Conservation (phyloP, 257 asterid genomes). For the Agastache rugosa region DNA sequence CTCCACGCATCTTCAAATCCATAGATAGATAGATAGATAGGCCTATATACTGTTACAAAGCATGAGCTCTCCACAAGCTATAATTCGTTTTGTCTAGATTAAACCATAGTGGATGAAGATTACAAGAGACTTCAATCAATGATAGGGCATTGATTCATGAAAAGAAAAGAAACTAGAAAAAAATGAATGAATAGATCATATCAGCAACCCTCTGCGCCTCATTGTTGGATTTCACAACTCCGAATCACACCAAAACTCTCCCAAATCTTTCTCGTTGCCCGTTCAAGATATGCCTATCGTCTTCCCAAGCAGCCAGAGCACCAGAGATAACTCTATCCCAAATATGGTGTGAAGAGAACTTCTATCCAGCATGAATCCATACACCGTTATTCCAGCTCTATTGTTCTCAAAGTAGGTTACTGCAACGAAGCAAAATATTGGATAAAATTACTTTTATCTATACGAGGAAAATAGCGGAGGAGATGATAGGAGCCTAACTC, state of each 20-base stretch:
- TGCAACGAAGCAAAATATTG: slow-evolving; percentile 31
- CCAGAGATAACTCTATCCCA: slow-evolving; percentile 79
- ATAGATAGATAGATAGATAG: no score
- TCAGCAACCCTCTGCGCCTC: not conserved
- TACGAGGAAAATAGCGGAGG: not conserved
- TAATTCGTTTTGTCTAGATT: no score
- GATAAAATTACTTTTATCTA: not conserved
- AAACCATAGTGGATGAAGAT: no score
- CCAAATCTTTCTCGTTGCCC: not conserved
- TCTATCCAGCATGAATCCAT: slow-evolving; percentile 88
- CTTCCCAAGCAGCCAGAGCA: slow-evolving; percentile 97
- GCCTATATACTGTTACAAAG: no score
- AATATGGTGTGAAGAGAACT: slow-evolving; percentile 76
- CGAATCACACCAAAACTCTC: not conserved
- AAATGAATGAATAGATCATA: not conserved
- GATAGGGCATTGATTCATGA: no score
- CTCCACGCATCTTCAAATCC: no score
- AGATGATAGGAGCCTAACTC: slow-evolving; percentile 7
- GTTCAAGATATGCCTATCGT: slow-evolving; percentile 72
- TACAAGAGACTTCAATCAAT: no score
- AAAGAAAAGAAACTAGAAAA: no score
- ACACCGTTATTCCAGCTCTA: slow-evolving; percentile 86
- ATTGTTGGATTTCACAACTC: not conserved
- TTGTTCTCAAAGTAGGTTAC: slow-evolving; percentile 90
- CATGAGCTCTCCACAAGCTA: no score